These are phyloP conservation scores for Ophiobolus disseminans DNA, from an alignment of 2,329 filamentous ascomycete genomes.

Conservation along the genomic window DNA sequence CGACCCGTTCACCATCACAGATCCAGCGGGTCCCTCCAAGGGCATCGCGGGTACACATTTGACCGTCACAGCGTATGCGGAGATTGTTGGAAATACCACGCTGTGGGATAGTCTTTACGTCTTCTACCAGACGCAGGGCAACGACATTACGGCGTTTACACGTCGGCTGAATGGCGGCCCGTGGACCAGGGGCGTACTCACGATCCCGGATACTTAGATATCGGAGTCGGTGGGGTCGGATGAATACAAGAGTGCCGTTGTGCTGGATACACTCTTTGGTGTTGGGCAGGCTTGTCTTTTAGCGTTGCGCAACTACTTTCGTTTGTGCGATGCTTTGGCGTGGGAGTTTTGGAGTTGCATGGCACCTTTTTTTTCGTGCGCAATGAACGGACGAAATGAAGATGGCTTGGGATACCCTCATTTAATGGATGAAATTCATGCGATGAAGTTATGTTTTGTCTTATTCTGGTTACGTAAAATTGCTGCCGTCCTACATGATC, in stretches of 20 bases:
- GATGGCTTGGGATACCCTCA: conserved; percentile 4
- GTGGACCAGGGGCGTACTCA: conserved; percentile 36
- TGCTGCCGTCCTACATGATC: too few relatives aligned
- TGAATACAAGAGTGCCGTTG: neutral
- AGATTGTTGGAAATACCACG: conserved; percentile 25
- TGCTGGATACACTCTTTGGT: neutral
- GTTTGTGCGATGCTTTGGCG: neutral
- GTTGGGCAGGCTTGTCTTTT: neutral
- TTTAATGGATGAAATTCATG: neutral
- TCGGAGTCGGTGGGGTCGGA: too few relatives aligned
- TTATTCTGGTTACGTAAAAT: too few relatives aligned
- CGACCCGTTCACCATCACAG: conserved; percentile 44
- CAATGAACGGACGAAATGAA: neutral
- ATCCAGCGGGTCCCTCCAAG: conserved; percentile 31
- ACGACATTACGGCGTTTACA: conserved; percentile 42
- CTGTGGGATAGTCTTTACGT: conserved; percentile 41
- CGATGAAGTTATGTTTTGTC: too few relatives aligned
- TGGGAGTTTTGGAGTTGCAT: neutral
- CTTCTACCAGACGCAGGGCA: conserved; percentile 39
- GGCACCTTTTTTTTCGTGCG: neutral
- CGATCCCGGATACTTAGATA: conserved; percentile 31
- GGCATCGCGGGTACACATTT: conserved; percentile 52
- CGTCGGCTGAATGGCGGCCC: conserved; percentile 32
- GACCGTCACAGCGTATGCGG: conserved; percentile 46
- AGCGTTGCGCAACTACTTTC: neutral